Conservation (phyloP, 805 yeast species). For the Sungouiella blattae region DNA sequence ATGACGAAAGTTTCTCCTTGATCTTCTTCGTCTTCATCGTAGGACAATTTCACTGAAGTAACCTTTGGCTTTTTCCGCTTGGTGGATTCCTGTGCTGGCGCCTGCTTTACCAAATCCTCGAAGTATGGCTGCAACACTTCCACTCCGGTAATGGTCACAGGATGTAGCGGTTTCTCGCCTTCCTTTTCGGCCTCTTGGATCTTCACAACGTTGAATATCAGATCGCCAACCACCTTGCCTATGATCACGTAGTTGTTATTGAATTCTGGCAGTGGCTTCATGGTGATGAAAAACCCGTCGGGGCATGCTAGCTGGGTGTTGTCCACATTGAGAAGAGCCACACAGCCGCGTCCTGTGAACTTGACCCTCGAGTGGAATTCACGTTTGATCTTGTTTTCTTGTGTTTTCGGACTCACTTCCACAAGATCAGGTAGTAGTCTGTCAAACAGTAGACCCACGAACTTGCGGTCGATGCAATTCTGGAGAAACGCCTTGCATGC, state of each 20-base stretch:
- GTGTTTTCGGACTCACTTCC: constrained; percentile 1
- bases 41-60: constrained; percentile 29
- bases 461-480: constrained; percentile 42
- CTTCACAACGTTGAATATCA: constrained; percentile 49
- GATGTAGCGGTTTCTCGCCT: constrained; percentile 46
- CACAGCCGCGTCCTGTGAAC: constrained; percentile 49
- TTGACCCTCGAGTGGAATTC: constrained; percentile 54
- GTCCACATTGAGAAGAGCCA: constrained; percentile 44
- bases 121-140: constrained; percentile 49
- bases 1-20: constrained; percentile 40
- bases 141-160: constrained; percentile 40
- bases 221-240: constrained; percentile 57
- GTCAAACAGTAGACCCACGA: constrained; percentile 39
- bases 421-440: constrained; percentile 29
- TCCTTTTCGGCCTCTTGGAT: constrained; percentile 47
- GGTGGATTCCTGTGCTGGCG: too few relatives aligned
- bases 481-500: constrained; percentile 48
- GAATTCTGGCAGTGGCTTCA: constrained; percentile 43
- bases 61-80: constrained; percentile 20
- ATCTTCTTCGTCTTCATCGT: constrained; percentile 36
- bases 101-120: constrained; percentile 31
- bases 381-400: constrained; percentile 9
- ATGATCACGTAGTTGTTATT: constrained; percentile 42
- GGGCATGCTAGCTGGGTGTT: constrained; percentile 15
- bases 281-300: constrained; percentile 36